phyloP scores from a whole-genome alignment of 108 stramenopile species.

The Parietichytrium sp. region DNA sequence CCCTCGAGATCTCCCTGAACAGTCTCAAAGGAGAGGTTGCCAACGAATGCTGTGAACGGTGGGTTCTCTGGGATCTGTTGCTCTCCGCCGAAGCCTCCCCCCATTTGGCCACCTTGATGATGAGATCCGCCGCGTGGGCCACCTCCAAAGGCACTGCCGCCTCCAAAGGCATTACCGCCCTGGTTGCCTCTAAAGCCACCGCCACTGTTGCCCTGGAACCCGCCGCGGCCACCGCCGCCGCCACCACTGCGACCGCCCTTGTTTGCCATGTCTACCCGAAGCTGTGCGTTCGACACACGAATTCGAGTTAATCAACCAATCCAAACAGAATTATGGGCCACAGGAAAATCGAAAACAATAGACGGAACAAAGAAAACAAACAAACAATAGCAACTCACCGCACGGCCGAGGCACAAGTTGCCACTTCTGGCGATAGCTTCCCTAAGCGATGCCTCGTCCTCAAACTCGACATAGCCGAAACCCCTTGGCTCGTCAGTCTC shows the following conservation, averaged over 20 bases:
- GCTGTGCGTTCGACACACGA: no score
- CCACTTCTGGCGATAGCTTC: neutral
- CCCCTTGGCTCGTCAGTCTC: constrained; percentile 20
- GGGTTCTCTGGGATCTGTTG: neutral
- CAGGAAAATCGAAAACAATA: no score
- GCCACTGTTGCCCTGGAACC: neutral
- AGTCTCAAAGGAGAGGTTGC: constrained; percentile 28
- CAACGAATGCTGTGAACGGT: constrained; percentile 23
- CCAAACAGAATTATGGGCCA: no score
- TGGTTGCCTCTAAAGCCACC: neutral
- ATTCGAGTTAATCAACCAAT: no score
- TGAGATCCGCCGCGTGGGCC: neutral
- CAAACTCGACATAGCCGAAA: constrained; percentile 36
- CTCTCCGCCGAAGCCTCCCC: neutral
- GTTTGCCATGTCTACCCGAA: no score
- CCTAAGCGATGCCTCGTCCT: neutral
- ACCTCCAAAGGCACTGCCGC: neutral
- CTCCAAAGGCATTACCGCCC: neutral
- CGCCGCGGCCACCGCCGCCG: constrained; percentile 10
- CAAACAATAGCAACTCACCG: no score
- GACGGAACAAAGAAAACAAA: no score
- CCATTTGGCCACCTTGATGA: neutral
- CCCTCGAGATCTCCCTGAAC: constrained; percentile 38
- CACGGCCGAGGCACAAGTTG: constrained; percentile 17
- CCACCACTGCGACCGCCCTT: constrained; percentile 33